Evolutionary conservation across 148 eudicot species (phyloP).

Genomic region (Rhododendron ferrugineum): DNA sequence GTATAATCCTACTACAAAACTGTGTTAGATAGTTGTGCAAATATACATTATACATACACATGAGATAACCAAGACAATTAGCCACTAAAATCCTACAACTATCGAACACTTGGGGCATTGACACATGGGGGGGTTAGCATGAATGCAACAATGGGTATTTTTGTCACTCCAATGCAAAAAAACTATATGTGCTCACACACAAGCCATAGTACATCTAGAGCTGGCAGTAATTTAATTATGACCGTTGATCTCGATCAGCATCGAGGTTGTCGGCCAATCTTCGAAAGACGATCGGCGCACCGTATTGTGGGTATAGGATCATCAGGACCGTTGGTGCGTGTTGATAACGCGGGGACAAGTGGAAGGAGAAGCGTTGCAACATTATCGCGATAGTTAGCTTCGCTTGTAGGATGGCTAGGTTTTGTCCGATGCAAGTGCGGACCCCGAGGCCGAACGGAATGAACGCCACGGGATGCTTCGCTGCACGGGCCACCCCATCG

Average conservation of each 20-base stretch:
- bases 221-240: neutral
- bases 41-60: constrained; percentile 38
- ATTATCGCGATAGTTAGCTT: constrained; percentile 65
- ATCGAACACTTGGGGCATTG: constrained; percentile 9
- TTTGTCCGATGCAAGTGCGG: constrained; percentile 87
- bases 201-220: constrained; percentile 3
- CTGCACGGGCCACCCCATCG: constrained; percentile 76
- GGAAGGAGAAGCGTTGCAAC: constrained; percentile 63
- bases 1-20: constrained; percentile 19
- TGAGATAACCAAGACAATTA: constrained; percentile 10
- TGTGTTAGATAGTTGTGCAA: constrained; percentile 31
- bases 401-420: constrained; percentile 71
- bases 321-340: constrained; percentile 84
- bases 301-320: constrained; percentile 85
- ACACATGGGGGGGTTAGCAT: constrained; percentile 26
- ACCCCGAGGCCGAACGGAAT: constrained; percentile 83
- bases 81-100: constrained; percentile 15
- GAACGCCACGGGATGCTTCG: constrained; percentile 77
- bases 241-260: constrained; percentile 20
- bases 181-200: constrained; percentile 17
- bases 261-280: constrained; percentile 15
- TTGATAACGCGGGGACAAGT: constrained; percentile 60
- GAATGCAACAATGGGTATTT: constrained; percentile 20
- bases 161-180: constrained; percentile 24
- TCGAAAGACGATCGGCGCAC: constrained; percentile 72